Conservation (phyloP, 768 basidiomycete species). For the Tricholoma furcatifolium region DNA sequence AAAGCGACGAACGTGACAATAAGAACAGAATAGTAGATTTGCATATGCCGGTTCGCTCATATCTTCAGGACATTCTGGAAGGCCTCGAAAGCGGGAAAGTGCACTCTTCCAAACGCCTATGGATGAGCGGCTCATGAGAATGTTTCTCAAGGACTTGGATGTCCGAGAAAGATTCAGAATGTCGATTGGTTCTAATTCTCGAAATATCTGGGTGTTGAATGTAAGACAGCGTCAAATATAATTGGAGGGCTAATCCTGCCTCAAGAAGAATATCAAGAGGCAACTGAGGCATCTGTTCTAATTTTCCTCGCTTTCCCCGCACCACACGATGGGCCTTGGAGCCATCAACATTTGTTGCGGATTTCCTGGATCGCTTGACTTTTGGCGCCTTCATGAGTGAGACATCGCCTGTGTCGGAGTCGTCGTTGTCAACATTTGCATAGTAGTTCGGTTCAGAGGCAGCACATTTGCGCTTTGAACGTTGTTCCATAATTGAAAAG, state of each 20-base stretch:
- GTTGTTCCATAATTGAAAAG: too few species aligned
- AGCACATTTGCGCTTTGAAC: background rate
- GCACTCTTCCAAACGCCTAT: slow-evolving; percentile 22
- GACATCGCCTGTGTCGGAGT: background rate
- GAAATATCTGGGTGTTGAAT: slow-evolving; percentile 17
- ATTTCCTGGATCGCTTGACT: background rate
- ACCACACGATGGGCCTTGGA: slow-evolving; percentile 6
- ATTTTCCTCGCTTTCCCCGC: slow-evolving; percentile 21
- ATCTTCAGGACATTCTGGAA: slow-evolving; percentile 25
- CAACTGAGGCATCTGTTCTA: slow-evolving; percentile 22
- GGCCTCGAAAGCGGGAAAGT: slow-evolving; percentile 12
- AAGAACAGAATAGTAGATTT: slow-evolving; percentile 18
- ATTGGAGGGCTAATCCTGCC: slow-evolving; percentile 1
- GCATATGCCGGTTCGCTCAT: slow-evolving; percentile 27
- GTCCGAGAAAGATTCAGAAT: slow-evolving; percentile 21
- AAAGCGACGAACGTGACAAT: slow-evolving; percentile 18
- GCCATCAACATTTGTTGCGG: background rate
- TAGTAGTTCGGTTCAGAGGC: background rate
- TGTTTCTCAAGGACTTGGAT: slow-evolving; percentile 11
- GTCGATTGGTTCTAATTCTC: slow-evolving; percentile 16
- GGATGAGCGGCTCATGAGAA: slow-evolving; percentile 17
- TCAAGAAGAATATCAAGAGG: slow-evolving; percentile 28
- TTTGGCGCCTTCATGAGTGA: background rate
- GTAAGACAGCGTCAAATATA: background rate
- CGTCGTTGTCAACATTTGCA: background rate